Conservation (phyloP, 1,284 basidiomycete genomes). For the Tranzscheliella williamsii region DNA sequence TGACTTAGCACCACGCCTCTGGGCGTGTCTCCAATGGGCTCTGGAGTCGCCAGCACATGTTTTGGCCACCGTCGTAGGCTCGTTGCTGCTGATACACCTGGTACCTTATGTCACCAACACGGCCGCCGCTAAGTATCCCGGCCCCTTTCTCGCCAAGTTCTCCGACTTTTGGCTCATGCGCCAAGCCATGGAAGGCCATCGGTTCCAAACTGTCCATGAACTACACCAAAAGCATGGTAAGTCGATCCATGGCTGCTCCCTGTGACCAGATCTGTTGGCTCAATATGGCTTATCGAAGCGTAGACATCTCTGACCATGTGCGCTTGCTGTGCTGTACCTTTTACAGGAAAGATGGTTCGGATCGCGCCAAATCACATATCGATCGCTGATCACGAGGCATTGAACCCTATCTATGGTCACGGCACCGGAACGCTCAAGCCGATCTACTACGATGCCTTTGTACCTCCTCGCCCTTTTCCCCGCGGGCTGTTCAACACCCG, state of each 20-base stretch:
- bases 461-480: slow-evolving; percentile 58
- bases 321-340: too few relatives aligned
- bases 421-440: slow-evolving; percentile 47
- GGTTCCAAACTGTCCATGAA: slow-evolving; percentile 75
- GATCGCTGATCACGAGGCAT: slow-evolving; percentile 68
- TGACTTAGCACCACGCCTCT: slow-evolving; percentile 20
- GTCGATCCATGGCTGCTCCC: slow-evolving; percentile 28
- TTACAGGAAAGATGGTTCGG: slow-evolving; percentile 69
- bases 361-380: slow-evolving; percentile 85
- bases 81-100: slow-evolving; percentile 34
- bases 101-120: slow-evolving; percentile 36
- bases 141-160: slow-evolving; percentile 75
- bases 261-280: neutral
- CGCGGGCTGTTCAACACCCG: slow-evolving; percentile 79
- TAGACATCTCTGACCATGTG: too few relatives aligned
- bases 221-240: slow-evolving; percentile 77
- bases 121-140: slow-evolving; percentile 65
- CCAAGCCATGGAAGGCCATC: slow-evolving; percentile 71
- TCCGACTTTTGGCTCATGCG: slow-evolving; percentile 77
- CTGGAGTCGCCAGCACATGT: slow-evolving; percentile 23
- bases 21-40: slow-evolving; percentile 20
- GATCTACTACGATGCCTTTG: slow-evolving; percentile 75
- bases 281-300: neutral
- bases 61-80: slow-evolving; percentile 15
- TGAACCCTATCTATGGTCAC: slow-evolving; percentile 45